Evolutionary conservation across 139 green algal genomes (phyloP).

Genomic region (Asterochloris erici): DNA sequence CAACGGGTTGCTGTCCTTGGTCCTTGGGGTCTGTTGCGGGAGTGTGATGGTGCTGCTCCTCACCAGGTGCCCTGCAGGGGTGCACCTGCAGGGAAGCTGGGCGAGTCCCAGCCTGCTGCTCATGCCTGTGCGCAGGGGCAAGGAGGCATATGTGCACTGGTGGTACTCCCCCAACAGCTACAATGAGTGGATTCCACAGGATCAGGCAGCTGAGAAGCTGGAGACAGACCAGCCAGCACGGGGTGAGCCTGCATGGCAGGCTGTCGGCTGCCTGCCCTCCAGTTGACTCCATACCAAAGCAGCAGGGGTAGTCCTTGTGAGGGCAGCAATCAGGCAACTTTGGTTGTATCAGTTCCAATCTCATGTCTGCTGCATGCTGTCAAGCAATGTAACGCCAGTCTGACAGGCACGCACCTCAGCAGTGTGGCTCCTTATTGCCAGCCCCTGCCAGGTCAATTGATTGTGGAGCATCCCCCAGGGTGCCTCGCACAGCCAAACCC

Average conservation of each 20-base stretch:
- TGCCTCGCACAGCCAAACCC: background rate
- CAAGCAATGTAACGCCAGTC: background rate
- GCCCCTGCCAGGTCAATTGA: background rate
- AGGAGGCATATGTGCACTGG: conserved; percentile 67
- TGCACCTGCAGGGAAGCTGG: background rate
- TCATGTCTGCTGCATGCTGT: background rate
- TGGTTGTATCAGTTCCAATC: background rate
- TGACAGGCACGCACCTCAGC: background rate
- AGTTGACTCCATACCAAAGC: background rate
- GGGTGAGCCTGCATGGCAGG: background rate
- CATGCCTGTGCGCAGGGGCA: conserved; percentile 23
- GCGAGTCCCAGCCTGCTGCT: background rate
- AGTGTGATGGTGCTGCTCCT: background rate
- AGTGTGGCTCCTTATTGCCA: background rate
- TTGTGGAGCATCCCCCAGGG: background rate
- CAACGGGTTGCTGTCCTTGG: background rate
- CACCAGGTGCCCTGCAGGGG: background rate
- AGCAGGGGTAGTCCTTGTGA: background rate
- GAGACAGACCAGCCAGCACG: conserved; percentile 30
- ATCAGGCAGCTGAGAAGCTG: conserved; percentile 39
- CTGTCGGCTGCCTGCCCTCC: background rate
- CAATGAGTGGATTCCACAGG: conserved; percentile 67
- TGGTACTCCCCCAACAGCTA: conserved; percentile 84
- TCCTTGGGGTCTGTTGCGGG: background rate
- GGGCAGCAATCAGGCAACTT: background rate